These are phyloP conservation scores for Cladophialophora immunda DNA, from an alignment of 2,329 filamentous ascomycete species.

Conservation along the genomic window DNA sequence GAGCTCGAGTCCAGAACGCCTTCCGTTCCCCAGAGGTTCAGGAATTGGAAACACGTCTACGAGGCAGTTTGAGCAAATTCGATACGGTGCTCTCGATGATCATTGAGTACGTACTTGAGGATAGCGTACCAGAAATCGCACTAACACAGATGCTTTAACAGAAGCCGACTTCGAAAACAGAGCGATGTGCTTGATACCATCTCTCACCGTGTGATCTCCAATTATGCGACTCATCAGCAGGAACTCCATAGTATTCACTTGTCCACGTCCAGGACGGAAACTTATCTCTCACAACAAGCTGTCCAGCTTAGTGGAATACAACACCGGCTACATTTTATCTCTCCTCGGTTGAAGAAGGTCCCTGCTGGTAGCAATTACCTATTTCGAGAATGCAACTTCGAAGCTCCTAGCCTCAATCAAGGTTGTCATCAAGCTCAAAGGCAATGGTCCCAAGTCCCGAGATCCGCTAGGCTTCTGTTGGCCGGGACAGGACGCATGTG, in stretches of 20 bases:
- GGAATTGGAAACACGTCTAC: not conserved
- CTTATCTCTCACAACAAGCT: not conserved
- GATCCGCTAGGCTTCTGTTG: not conserved
- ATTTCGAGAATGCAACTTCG: not conserved
- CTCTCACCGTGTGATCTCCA: not conserved
- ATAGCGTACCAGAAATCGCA: not conserved
- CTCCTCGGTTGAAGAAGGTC: not conserved
- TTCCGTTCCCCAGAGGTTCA: not conserved
- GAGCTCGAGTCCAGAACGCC: not conserved
- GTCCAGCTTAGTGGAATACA: slow-evolving; percentile 4
- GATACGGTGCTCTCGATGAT: not conserved
- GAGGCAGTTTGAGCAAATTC: not conserved
- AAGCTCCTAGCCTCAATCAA: not conserved
- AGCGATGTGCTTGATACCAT: not conserved
- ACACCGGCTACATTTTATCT: not conserved
- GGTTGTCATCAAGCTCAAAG: not conserved
- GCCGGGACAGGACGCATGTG: not conserved
- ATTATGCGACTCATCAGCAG: not conserved
- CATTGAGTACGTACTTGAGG: not conserved
- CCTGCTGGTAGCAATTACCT: not conserved
- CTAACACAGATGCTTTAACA: not conserved
- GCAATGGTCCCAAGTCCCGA: not conserved
- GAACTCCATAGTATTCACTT: not conserved
- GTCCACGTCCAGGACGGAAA: not conserved
- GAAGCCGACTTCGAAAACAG: not conserved